phyloP scores from a whole-genome alignment of 306 rosid genomes.

The Glycine tomentella region DNA sequence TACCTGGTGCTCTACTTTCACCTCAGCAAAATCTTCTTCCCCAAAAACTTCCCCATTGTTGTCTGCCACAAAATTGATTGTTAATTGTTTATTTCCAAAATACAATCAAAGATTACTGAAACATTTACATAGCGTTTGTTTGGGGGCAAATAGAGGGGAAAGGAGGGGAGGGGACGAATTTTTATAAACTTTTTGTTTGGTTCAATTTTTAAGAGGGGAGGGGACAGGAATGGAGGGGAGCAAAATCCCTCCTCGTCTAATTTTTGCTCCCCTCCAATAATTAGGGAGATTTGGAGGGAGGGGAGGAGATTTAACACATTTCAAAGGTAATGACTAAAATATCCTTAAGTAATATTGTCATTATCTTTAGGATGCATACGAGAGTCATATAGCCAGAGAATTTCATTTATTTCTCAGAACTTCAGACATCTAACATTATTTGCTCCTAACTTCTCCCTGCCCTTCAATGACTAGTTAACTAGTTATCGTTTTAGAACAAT shows the following conservation, averaged over 20 bases:
- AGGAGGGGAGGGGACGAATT: too few relatives aligned
- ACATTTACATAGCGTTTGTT: background rate
- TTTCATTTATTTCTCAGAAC: slow-evolving; percentile 19
- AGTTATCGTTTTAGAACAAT: slow-evolving; percentile 22
- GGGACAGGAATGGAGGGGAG: too few relatives aligned
- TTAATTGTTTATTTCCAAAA: slow-evolving; percentile 36
- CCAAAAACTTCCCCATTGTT: slow-evolving; percentile 57
- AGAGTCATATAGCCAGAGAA: slow-evolving; percentile 1
- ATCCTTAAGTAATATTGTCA: background rate
- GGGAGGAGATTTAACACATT: too few relatives aligned
- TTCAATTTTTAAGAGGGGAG: too few relatives aligned
- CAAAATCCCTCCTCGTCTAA: too few relatives aligned
- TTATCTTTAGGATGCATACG: background rate
- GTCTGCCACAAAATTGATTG: slow-evolving; percentile 60
- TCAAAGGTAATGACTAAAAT: too few relatives aligned
- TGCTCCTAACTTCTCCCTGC: slow-evolving; percentile 1
- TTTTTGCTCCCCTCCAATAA: too few relatives aligned
- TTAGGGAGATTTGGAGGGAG: too few relatives aligned
- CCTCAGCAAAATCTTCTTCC: slow-evolving; percentile 89
- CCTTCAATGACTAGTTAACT: slow-evolving; percentile 33
- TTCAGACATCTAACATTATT: slow-evolving; percentile 27
- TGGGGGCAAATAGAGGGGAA: too few relatives aligned
- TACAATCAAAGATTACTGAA: slow-evolving; percentile 38
- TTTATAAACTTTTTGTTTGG: too few relatives aligned
- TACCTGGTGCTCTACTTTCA: slow-evolving; percentile 91